phyloP scores from a whole-genome alignment of 495 filamentous ascomycete genomes.

The Xanthoparmelia taractica region DNA sequence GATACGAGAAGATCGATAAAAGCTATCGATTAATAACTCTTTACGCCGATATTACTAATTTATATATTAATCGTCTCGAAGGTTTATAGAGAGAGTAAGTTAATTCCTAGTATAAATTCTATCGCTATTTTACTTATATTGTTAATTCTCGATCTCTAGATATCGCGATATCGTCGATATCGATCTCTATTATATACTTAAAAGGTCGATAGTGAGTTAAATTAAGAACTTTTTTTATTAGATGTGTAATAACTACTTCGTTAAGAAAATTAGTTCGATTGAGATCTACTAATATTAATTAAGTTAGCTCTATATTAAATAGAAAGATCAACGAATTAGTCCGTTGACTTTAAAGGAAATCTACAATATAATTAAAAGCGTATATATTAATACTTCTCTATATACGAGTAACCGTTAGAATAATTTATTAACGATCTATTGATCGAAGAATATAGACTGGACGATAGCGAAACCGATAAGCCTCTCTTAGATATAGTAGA shows the following conservation, averaged over 20 bases:
- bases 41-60: slow-evolving; percentile 8
- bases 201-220: background rate
- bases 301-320: background rate
- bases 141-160: slow-evolving; percentile 1
- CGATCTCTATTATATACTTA: background rate
- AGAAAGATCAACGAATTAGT: background rate
- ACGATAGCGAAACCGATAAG: slow-evolving; percentile 14
- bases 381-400: background rate
- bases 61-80: slow-evolving; percentile 10
- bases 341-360: background rate
- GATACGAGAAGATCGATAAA: slow-evolving; percentile 14
- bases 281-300: background rate
- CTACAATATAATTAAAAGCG: background rate
- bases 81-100: slow-evolving; percentile 11
- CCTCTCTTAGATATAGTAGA: slow-evolving; percentile 12
- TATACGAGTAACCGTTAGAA: background rate
- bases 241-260: slow-evolving; percentile 11
- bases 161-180: too few relatives aligned
- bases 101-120: background rate
- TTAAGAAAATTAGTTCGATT: slow-evolving; percentile 15
- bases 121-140: background rate
- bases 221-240: slow-evolving; percentile 18
- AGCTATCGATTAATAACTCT: slow-evolving; percentile 8
- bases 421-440: slow-evolving; percentile 8
- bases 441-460: slow-evolving; percentile 9